Evolutionary conservation across 305 asterid species (phyloP), one percentile per base, ranked within the genome.

Genomic region (Fraxinus ornus): DNA sequence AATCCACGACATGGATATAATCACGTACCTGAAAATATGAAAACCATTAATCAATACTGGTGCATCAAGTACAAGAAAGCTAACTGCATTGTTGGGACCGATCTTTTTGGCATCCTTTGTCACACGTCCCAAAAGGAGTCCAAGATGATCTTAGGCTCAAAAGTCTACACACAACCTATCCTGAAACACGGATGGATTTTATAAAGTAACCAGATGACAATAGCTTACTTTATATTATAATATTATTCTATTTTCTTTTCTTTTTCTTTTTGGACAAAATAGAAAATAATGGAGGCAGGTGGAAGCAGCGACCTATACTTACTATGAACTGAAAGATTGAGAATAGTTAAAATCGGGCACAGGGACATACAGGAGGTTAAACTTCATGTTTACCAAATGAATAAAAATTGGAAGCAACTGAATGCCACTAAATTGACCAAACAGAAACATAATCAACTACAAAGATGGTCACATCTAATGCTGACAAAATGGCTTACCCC

Each of bases 1-100:
- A 90, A 88, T 93, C 97, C 64, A 88, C 78, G n/a, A 93, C 90
- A 84, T 93, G 97, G 73, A 93, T 90, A 82, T 91, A 93, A 85
- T 93, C 94, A 26, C 98, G 94, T 8, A 93, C 96, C 98, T 94
- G 88, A 75, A 81, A 86, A 79, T 7, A 24, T 76, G 1, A 36
- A 52, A 21, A 15, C 36, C 24, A 79, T 22, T 41, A 35, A 7
- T 15, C 35, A 76, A 24, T 30, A 30, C 13, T 68, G 37, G 36
- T 68, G 21, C 75, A 68, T 5, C 26, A 55, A 49, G n/a, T 9
- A 75, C 73, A 24, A 6, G 21, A 26, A 72, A 19, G 64, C 71
- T 19, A 21, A 66, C 35, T 75, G 28, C 66, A 64, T 32, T 74
- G 79, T 17, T 9, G 70, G 28, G 21, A 12, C 39, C 55, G 57